Conservation (phyloP, 495 filamentous ascomycete genomes). For the Oleoguttula mirabilis region DNA sequence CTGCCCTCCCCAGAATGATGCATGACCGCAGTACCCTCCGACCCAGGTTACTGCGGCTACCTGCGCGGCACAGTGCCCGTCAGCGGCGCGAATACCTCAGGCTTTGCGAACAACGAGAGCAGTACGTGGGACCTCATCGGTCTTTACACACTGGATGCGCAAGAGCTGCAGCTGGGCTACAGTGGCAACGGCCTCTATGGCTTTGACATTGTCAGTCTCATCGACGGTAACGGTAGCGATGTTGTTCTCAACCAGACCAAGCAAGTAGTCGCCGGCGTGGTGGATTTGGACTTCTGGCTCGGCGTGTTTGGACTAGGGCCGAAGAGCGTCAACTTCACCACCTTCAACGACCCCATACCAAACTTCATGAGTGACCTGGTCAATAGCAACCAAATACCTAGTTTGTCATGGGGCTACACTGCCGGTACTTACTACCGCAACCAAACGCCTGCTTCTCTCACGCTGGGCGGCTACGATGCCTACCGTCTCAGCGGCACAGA, state of each 20-base stretch:
- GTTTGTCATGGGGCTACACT: conserved; percentile 26
- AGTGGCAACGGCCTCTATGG: conserved; percentile 34
- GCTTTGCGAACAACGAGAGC: conserved; percentile 19
- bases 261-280: conserved; percentile 35
- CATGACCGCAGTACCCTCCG: conserved; percentile 7
- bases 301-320: conserved; percentile 43
- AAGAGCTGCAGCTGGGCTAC: conserved; percentile 29
- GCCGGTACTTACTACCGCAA: conserved; percentile 32
- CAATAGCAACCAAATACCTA: conserved; percentile 19
- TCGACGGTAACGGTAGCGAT: conserved; percentile 29
- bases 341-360: conserved; percentile 34
- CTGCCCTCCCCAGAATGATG: conserved; percentile 30
- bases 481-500: neutral
- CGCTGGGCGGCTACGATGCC: conserved; percentile 14
- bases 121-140: conserved; percentile 23
- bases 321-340: conserved; percentile 37
- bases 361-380: conserved; percentile 31
- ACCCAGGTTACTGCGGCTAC: conserved; percentile 13
- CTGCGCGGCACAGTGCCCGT: conserved; percentile 7
- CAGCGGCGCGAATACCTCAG: conserved; percentile 9
- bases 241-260: conserved; percentile 17
- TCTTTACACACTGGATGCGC: conserved; percentile 21
- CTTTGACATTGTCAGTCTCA: conserved; percentile 35
- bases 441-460: conserved; percentile 19
- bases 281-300: conserved; percentile 40